Percentiles rank a stretch among this genome's conserved stretches.
Evolutionary conservation across 345 rosid genomes (phyloP).

Genomic region (Dipteronia dyeriana): DNA sequence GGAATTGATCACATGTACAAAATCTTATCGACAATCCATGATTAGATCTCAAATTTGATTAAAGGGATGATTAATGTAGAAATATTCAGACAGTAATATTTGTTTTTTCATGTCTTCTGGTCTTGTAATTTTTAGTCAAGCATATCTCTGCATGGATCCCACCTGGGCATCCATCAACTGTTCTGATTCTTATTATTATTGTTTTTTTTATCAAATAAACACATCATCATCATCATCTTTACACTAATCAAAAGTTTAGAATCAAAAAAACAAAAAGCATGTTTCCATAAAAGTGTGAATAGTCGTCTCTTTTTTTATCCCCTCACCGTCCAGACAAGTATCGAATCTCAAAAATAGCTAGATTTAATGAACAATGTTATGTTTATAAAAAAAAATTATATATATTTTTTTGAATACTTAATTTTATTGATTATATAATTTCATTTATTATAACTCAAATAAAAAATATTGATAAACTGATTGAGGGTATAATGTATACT

Average conservation of each 20-base stretch:
- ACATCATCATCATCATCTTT: too few relatives aligned
- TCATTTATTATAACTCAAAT: too few relatives aligned
- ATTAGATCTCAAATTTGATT: not conserved
- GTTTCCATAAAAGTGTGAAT: not conserved
- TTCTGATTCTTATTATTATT: not conserved
- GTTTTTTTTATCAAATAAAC: not conserved
- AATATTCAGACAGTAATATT: not conserved
- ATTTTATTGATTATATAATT: too few relatives aligned
- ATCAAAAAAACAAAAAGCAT: not conserved
- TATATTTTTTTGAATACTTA: too few relatives aligned
- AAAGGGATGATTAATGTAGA: not conserved
- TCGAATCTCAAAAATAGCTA: too few relatives aligned
- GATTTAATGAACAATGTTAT: too few relatives aligned
- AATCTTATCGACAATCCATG: not conserved
- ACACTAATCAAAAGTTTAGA: too few relatives aligned
- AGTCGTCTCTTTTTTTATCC: not conserved
- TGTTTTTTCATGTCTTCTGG: not conserved
- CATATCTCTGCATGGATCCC: conserved; percentile 26
- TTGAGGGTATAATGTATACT: too few relatives aligned
- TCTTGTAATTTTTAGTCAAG: conserved; percentile 18
- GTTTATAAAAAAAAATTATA: too few relatives aligned
- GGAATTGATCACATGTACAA: not conserved
- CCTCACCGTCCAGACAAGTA: too few relatives aligned
- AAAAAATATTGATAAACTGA: too few relatives aligned
- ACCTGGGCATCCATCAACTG: not conserved